Evolutionary conservation across 352 stramenopile species (phyloP), one percentile per base, ranked within the genome.

Genomic region (Aphanomyces invadans): DNA sequence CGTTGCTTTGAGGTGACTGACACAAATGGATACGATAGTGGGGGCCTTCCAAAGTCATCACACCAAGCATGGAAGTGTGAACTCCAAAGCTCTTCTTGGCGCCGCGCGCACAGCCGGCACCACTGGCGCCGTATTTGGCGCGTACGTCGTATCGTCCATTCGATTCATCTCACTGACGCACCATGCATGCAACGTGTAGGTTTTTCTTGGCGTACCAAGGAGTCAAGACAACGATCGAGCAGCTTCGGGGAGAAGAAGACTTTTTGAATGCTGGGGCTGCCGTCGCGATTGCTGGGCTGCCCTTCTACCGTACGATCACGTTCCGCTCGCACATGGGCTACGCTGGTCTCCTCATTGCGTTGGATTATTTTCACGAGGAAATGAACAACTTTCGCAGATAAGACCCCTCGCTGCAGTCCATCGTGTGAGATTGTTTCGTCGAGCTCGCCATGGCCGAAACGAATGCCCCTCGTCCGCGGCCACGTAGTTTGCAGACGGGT

Each of bases 331-430:
- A 92, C 68, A 56, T 88, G 62, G 80, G 80, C 19, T 92, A 90
- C 62, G 83, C 81, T 21, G 59, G 87, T 42, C 88, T 92, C 77
- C 74, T 92, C 59, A 74, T 92, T 39, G 81, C 71, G 33, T 77
- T 92, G 1, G 83, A 92, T 56, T 80, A 90, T 53, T 92, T 92
- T 60, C 83, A 92, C 65, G 83, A 91, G 65, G 80, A 89, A 59
- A 79, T 91, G 57, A 89, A 75, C 61, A 75, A 81, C 17, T 75
- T 70, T 46, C 83, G 80, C 63, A 82, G 68, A 51, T 76, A 49
- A 62, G 17, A 53, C n/a, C n/a, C n/a, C n/a, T 46, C 28, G 31
- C 19, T 31, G 3, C 21, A 17, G 23, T 26, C 26, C 10, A 59
- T 10, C 12, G n/a, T 15, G n/a, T 48, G 11, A 54, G 17, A 11